These are phyloP conservation scores for Candida insectalens DNA, from an alignment of 805 yeast genomes.

Conservation along the genomic window DNA sequence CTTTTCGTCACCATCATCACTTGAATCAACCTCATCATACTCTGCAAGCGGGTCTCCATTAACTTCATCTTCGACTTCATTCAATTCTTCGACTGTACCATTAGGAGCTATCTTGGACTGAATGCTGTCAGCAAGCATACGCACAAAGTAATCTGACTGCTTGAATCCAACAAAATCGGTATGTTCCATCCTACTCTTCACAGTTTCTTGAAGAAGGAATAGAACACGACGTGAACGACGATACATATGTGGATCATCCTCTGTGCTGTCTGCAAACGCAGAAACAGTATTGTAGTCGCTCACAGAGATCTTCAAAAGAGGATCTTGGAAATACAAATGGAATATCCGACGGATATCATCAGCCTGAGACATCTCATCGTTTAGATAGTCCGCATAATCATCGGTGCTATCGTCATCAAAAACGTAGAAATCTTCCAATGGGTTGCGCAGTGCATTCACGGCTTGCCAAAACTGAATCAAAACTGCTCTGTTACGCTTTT, in stretches of 20 bases:
- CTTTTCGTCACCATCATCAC: slow-evolving; percentile 23
- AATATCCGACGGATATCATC: slow-evolving; percentile 47
- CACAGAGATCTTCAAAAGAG: slow-evolving; percentile 20
- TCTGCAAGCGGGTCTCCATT: slow-evolving; percentile 24
- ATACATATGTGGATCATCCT: slow-evolving; percentile 26
- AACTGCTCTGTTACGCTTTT: slow-evolving; percentile 30
- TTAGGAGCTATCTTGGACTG: not conserved
- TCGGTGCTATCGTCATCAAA: slow-evolving; percentile 19
- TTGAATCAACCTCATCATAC: slow-evolving; percentile 22
- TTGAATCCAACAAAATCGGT: slow-evolving; percentile 53
- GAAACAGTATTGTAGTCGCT: slow-evolving; percentile 26
- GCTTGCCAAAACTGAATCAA: slow-evolving; percentile 57
- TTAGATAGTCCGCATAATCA: slow-evolving; percentile 6
- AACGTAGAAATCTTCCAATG: slow-evolving; percentile 42
- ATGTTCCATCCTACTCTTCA: slow-evolving; percentile 39
- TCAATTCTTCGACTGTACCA: not conserved
- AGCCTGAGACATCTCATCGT: slow-evolving; percentile 28
- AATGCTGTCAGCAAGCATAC: slow-evolving; percentile 35
- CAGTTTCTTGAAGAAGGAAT: slow-evolving; percentile 46
- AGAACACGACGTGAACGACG: slow-evolving; percentile 48
- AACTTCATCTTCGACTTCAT: slow-evolving; percentile 10
- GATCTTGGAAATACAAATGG: slow-evolving; percentile 28
- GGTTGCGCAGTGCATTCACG: slow-evolving; percentile 62
- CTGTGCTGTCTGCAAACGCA: slow-evolving; percentile 22
- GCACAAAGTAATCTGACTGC: slow-evolving; percentile 43